These are phyloP conservation scores for Aspergillus texensis DNA, from an alignment of 2,329 filamentous ascomycete genomes.

Conservation along the genomic window DNA sequence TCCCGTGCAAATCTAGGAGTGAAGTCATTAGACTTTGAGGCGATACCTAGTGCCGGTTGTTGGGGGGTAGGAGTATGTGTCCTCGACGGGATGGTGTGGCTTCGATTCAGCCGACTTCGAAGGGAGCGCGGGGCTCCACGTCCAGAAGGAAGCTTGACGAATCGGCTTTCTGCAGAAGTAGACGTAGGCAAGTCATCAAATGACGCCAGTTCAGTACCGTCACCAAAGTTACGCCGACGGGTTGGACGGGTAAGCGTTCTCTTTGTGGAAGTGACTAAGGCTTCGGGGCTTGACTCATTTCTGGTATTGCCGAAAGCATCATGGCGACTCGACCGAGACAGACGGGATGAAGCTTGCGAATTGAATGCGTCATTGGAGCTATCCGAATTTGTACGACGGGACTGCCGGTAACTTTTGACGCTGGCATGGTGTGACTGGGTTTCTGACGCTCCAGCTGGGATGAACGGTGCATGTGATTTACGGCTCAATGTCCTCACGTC, in stretches of 20 bases:
- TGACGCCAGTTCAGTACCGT: slow-evolving; percentile 86
- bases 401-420: slow-evolving; percentile 69
- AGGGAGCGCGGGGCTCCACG: slow-evolving; percentile 68
- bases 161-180: slow-evolving; percentile 76
- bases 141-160: slow-evolving; percentile 74
- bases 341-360: slow-evolving; percentile 44
- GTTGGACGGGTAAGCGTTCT: slow-evolving; percentile 75
- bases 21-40: slow-evolving; percentile 50
- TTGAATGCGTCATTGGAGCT: slow-evolving; percentile 55
- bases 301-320: slow-evolving; percentile 53
- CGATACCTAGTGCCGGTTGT: slow-evolving; percentile 61
- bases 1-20: slow-evolving; percentile 68
- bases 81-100: slow-evolving; percentile 34
- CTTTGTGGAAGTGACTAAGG: slow-evolving; percentile 60
- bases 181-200: slow-evolving; percentile 97
- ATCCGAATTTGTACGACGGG: slow-evolving; percentile 83
- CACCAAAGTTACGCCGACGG: slow-evolving; percentile 75
- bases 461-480: slow-evolving; percentile 70
- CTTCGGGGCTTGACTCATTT: slow-evolving; percentile 53
- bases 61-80: slow-evolving; percentile 47
- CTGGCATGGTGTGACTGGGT: slow-evolving; percentile 77
- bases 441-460: slow-evolving; percentile 74
- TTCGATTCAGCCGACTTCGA: slow-evolving; percentile 53
- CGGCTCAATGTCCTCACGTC: slow-evolving; percentile 50
- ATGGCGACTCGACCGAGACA: slow-evolving; percentile 46